Evolutionary conservation across 371 early-diverging fungal genomes (phyloP).

Genomic region (Agmasoma carcini): DNA sequence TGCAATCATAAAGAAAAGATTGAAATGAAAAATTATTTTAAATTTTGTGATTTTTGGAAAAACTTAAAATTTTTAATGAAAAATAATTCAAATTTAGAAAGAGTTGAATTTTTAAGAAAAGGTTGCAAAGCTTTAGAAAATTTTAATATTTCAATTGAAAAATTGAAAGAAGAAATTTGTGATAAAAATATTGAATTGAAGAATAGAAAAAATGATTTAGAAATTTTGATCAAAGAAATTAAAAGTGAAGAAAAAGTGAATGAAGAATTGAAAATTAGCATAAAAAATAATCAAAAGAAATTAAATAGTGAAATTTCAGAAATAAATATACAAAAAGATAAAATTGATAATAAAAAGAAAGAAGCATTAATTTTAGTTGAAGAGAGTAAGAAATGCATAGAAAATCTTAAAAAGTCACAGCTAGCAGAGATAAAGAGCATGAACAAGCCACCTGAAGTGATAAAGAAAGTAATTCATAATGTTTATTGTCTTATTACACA

Average conservation of each 20-base stretch:
- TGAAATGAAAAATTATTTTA: too few relatives aligned
- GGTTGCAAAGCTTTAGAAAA: too few relatives aligned
- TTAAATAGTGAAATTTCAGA: conserved; percentile 53
- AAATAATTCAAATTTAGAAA: too few relatives aligned
- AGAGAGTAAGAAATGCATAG: conserved; percentile 78
- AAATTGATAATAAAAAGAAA: conserved; percentile 64
- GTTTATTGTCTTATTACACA: conserved; percentile 82
- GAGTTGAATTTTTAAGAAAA: too few relatives aligned
- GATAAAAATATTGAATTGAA: conserved; percentile 1
- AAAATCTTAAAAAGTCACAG: conserved; percentile 77
- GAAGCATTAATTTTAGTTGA: conserved; percentile 86
- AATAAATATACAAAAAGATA: conserved; percentile 59
- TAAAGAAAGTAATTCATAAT: conserved; percentile 85
- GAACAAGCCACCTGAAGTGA: conserved; percentile 83
- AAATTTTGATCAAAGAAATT: conserved; percentile 11
- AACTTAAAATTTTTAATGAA: too few relatives aligned
- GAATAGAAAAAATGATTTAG: conserved; percentile 20
- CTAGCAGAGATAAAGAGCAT: conserved; percentile 90
- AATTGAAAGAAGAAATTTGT: neutral
- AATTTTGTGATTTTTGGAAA: too few relatives aligned
- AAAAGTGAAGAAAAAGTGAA: neutral
- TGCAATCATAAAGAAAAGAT: too few relatives aligned
- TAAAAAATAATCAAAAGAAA: neutral
- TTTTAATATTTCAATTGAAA: too few relatives aligned
- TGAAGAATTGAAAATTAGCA: neutral